Base-by-base conservation (phyloP, 352 stramenopile genomes). In the Pythium pectinolyticum region DNA sequence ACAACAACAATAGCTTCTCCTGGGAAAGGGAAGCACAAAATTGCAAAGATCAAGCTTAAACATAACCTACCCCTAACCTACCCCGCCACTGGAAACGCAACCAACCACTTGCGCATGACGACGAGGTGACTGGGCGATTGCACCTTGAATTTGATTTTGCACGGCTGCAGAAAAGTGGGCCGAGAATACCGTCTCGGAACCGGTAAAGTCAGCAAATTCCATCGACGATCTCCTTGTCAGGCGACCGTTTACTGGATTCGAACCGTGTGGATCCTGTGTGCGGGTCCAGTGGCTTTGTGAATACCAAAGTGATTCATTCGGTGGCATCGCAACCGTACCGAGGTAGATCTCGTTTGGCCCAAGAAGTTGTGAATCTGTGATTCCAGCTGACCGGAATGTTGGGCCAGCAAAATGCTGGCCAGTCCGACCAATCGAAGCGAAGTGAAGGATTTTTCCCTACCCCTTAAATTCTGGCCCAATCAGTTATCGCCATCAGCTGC, bases 11-110 rank as follows among this genome's bases (percentile, higher is more conserved):
- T 50, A n/a, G 30, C 28, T 61, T 19, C 47, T 43, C 3, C 0
- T 27, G 25, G 3, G 28, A 50, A 40, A 57, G 37, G 20, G 20
- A 27, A 34, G 10, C 11, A 6, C 47, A 63, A n/a, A n/a, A n/a
- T n/a, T 48, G 60, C 59, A 66, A 60, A 61, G 35, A n/a, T 2
- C 49, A 58, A 54, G 22, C 6, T 9, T 46, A 35, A 49, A 31
- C 46, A 10, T 59, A 67, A 63, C 61, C 61, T 53, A 68, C n/a
- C 45, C 52, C 61, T 61, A 58, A 19, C 60, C 60, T 67, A 61
- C 1, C 48, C 60, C 60, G 32, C 8, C n/a, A 11, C 17, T 11
- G 52, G 35, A 67, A 62, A 59, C 47, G 61, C 61, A 63, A 63
- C 61, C 61, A 68, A 68, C 53, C 61, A 66, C 49, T 50, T 32